A percentile compares a stretch with the other conserved stretches of the same genome.
These are phyloP conservation scores for Xerocomus nothofagi DNA, from an alignment of 1,284 basidiomycete genomes.

Conservation along the genomic window DNA sequence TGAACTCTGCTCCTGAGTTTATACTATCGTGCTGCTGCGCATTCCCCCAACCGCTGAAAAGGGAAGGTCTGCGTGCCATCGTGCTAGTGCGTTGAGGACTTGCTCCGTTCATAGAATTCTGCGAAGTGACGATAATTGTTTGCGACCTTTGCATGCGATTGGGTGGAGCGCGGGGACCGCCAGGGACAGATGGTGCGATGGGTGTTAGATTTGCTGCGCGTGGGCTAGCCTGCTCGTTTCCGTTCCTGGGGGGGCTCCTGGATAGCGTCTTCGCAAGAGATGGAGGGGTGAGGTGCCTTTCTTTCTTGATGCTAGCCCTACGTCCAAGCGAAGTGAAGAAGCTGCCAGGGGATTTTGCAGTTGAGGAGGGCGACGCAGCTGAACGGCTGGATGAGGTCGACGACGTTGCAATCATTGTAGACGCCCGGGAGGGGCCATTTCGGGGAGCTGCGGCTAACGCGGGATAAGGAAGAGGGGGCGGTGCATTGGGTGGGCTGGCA, in stretches of 20 bases:
- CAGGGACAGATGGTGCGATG: slow-evolving; percentile 57
- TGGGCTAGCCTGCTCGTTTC: slow-evolving; percentile 32
- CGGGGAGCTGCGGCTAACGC: slow-evolving; percentile 44
- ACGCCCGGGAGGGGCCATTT: slow-evolving; percentile 28
- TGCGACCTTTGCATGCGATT: slow-evolving; percentile 61
- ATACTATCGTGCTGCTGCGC: slow-evolving; percentile 3
- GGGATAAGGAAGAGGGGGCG: slow-evolving; percentile 77
- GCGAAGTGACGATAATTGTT: slow-evolving; percentile 54
- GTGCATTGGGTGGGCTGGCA: slow-evolving; percentile 49
- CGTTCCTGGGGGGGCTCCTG: slow-evolving; percentile 42
- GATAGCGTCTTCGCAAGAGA: slow-evolving; percentile 42
- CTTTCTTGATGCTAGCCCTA: slow-evolving; percentile 58
- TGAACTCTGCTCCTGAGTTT: slow-evolving; percentile 46
- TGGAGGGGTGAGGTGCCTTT: slow-evolving; percentile 31
- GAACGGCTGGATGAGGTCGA: slow-evolving; percentile 35
- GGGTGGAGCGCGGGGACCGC: slow-evolving; percentile 75
- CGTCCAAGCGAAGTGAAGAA: slow-evolving; percentile 78
- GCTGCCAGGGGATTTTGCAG: slow-evolving; percentile 46
- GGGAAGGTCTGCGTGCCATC: slow-evolving; percentile 51
- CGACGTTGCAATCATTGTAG: slow-evolving; percentile 35
- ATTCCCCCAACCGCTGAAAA: slow-evolving; percentile 38
- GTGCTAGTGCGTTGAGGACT: slow-evolving; percentile 42
- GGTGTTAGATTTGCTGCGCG: slow-evolving; percentile 41
- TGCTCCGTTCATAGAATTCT: slow-evolving; percentile 36
- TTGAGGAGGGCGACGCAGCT: slow-evolving; percentile 34